A percentile compares a stretch with the other conserved stretches of the same genome.
Evolutionary conservation across 768 basidiomycete species (phyloP).

Genomic region (Phaeolepiota aurea): DNA sequence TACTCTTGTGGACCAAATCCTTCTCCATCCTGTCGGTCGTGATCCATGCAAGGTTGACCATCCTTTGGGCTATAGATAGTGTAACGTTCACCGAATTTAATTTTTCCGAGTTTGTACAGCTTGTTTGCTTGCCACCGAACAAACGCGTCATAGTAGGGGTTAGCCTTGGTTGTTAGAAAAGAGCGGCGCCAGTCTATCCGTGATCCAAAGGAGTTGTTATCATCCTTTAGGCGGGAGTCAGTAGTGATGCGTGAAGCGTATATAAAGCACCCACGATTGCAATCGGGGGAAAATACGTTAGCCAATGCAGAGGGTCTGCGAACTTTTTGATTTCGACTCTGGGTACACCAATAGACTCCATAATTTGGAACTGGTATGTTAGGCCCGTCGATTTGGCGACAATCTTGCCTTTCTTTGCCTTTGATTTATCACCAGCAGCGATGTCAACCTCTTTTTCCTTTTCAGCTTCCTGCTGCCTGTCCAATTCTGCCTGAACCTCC

Average conservation of each 20-base stretch:
- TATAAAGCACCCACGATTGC: constrained; percentile 55
- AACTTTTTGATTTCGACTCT: constrained; percentile 90
- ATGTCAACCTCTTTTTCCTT: constrained; percentile 32
- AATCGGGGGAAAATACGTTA: constrained; percentile 93
- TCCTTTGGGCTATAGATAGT: constrained; percentile 99
- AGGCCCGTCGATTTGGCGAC: constrained; percentile 88
- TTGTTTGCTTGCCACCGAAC: constrained; percentile 98
- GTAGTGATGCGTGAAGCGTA: constrained; percentile 1
- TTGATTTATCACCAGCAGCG: constrained; percentile 46
- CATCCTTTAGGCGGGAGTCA: constrained; percentile 23
- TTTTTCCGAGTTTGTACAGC: constrained; percentile 76
- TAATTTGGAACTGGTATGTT: constrained; percentile 98
- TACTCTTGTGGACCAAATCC: constrained; percentile 94
- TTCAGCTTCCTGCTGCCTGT: constrained; percentile 34
- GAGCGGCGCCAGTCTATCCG: constrained; percentile 95
- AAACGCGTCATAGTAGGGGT: constrained; percentile 96
- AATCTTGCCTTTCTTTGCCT: constrained; percentile 94
- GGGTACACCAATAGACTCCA: constrained; percentile 90
- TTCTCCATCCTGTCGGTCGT: constrained; percentile 93
- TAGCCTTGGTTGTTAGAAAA: constrained; percentile 91
- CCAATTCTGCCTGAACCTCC: constrained; percentile 34
- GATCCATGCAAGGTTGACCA: constrained; percentile 99
- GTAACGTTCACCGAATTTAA: constrained; percentile 97
- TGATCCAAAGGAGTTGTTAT: constrained; percentile 84
- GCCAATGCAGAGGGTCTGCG: constrained; percentile 91